Base-by-base conservation (phyloP, 805 yeast genomes). In the Cyberlindnera samutprakarnensis region DNA sequence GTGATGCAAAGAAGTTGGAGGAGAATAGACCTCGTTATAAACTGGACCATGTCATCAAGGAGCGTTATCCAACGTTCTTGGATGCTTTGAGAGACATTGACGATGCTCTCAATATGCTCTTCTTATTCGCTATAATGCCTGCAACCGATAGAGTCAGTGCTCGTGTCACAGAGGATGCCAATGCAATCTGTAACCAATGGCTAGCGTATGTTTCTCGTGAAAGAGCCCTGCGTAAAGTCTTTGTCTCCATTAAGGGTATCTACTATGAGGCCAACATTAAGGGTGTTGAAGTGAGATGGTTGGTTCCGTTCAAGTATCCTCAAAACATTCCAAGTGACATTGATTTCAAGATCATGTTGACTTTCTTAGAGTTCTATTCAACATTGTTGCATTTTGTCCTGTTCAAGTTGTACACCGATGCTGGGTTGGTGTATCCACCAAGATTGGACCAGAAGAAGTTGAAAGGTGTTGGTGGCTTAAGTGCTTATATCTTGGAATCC, bases 271-370 rank as follows among this genome's bases (percentile, higher is more conserved):
- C 96, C 21, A 72, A 57, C 40, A 76, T 92, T 28, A 78, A 72
- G 57, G 98, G 98, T 44, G 95, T 87, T 59, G 95, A 85, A 44
- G 70, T 92, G 28, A 74, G 90, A 61, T 92, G 98, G 98, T 74
- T 92, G 38, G 94, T 86, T 28, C 98, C 98, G 16, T 92, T 80
- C 72, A 92, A 87, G 60, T 92, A 88, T 66, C 96, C 98, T 14
- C 94, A 90, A 58, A 83, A 83, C 58, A 81, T 92, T 46, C 97
- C 98, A 28, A 62, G 80, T 27, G 97, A 92, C 58, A 78, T 92
- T 38, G 98, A 92, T 62, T 90, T 92, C 68, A 74, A 92, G 60
- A 86, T 92, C 65, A 92, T 92, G 98, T 68, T 86, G 52, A 90
- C 97, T 1, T 92, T 92, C 62, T 71, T 92, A 53, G 98, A 92